Conservation (phyloP, 495 filamentous ascomycete species). For the Daldinia vernicosa region DNA sequence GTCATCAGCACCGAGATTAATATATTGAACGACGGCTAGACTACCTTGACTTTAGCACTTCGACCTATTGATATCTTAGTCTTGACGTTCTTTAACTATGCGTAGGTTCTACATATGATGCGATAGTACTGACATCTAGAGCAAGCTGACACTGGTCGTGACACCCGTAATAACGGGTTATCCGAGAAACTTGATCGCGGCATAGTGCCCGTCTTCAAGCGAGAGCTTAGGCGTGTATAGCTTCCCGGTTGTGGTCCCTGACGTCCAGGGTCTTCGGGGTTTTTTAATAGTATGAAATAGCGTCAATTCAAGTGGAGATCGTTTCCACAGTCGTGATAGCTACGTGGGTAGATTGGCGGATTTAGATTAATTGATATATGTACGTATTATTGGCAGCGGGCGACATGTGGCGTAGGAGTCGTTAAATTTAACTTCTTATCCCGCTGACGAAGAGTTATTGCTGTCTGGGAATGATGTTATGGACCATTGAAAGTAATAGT, state of each 20-base stretch:
- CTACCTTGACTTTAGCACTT: constrained; percentile 83
- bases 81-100: constrained; percentile 15
- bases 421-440: constrained; percentile 15
- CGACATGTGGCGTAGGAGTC: constrained; percentile 11
- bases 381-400: neutral
- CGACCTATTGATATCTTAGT: constrained; percentile 61
- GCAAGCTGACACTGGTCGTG: constrained; percentile 90
- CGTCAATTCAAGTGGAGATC: constrained; percentile 34
- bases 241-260: constrained; percentile 25
- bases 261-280: constrained; percentile 20
- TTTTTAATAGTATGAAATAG: constrained; percentile 34
- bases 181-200: constrained; percentile 64
- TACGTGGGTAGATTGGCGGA: constrained; percentile 13
- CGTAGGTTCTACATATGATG: neutral
- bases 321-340: constrained; percentile 28
- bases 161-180: constrained; percentile 85
- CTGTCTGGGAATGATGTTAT: constrained; percentile 6
- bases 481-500: constrained; percentile 9
- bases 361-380: constrained; percentile 13
- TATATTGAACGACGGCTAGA: constrained; percentile 1
- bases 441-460: constrained; percentile 15
- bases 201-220: constrained; percentile 44
- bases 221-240: constrained; percentile 29
- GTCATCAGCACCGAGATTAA: constrained; percentile 17
- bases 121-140: constrained; percentile 71